Evolutionary conservation across 192 early-diverging fungal genomes (phyloP), one percentile per base, ranked within the genome.

Genomic region (Backusella luteola): DNA sequence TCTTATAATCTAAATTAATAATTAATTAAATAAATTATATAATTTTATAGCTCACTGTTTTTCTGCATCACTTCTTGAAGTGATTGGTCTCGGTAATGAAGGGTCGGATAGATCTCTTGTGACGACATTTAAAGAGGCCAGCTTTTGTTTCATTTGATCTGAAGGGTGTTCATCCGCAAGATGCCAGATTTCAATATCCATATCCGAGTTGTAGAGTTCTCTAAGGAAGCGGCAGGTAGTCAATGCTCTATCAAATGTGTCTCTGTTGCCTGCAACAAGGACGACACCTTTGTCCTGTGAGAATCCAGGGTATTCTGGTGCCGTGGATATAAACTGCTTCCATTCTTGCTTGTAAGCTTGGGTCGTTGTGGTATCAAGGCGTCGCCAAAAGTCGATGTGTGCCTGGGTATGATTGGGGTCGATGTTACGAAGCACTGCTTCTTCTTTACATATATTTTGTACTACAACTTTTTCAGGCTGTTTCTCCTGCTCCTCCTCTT

Each of bases 151-250:
- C 56, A 71, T 66, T 8, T 21, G 21, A 8, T n/a, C 29, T 4
- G 56, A 35, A 14, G 74, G 74, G 11, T 21, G 36, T 66, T 80
- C 79, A 69, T 80, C 79, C 34, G 32, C 0, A 7, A 80, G 29
- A 26, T 80, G 79, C 79, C 79, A 80, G 4, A 80, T 72, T 73
- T 80, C 79, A 21, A 73, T 52, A 11, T 75, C 71, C 3, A 80
- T 42, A 2, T 70, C 44, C 35, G 75, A 80, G 12, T 59, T 34
- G 34, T 73, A 67, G 15, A 38, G 34, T 14, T 77, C 29, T 49
- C 75, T 46, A 21, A 80, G 34, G 0, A 80, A 35, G 3, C 56
- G 53, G 29, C 73, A 53, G 7, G 75, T 69, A 11, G 75, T 77
- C 6, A 76, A 5, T 17, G 70, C 69, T 17, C 79, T 75, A 19